Percentiles rank a stretch among this genome's conserved stretches.
phyloP scores from a whole-genome alignment of 805 yeast genomes.

The Wickerhamiella cacticola region DNA sequence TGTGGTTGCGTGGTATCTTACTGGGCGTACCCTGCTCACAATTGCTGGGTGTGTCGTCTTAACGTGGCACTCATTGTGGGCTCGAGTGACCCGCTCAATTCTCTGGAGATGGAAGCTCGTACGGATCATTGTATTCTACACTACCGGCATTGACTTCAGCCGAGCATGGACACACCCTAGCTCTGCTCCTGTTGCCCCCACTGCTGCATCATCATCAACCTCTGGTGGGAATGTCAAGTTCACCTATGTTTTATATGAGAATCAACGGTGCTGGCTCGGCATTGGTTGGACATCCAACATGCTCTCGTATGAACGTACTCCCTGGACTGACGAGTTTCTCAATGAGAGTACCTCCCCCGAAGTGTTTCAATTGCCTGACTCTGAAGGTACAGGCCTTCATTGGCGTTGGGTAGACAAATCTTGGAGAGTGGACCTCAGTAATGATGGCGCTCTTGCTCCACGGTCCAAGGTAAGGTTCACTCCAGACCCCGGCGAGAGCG shows the following conservation, averaged over 20 bases:
- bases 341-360: slow-evolving; percentile 75
- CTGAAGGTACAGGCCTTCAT: slow-evolving; percentile 51
- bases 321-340: slow-evolving; percentile 95
- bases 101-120: slow-evolving; percentile 72
- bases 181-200: neutral
- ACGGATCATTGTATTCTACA: slow-evolving; percentile 60
- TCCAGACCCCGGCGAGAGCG: slow-evolving; percentile 54
- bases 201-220: neutral
- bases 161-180: slow-evolving; percentile 8
- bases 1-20: slow-evolving; percentile 49
- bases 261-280: slow-evolving; percentile 94
- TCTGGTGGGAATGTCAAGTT: slow-evolving; percentile 30
- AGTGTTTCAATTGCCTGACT: slow-evolving; percentile 66
- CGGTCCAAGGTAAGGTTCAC: slow-evolving; percentile 36
- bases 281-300: slow-evolving; percentile 95
- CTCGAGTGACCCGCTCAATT: slow-evolving; percentile 68
- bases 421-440: slow-evolving; percentile 83
- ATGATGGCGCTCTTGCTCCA: slow-evolving; percentile 71
- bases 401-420: slow-evolving; percentile 95
- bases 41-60: slow-evolving; percentile 47
- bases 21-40: slow-evolving; percentile 52
- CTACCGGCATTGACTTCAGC: slow-evolving; percentile 52
- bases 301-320: slow-evolving; percentile 81
- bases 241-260: slow-evolving; percentile 85
- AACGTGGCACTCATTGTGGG: slow-evolving; percentile 79